Percentiles rank a stretch among this genome's conserved stretches.
phyloP scores from a whole-genome alignment of 805 yeast genomes.

The Kodamaea laetipori region DNA sequence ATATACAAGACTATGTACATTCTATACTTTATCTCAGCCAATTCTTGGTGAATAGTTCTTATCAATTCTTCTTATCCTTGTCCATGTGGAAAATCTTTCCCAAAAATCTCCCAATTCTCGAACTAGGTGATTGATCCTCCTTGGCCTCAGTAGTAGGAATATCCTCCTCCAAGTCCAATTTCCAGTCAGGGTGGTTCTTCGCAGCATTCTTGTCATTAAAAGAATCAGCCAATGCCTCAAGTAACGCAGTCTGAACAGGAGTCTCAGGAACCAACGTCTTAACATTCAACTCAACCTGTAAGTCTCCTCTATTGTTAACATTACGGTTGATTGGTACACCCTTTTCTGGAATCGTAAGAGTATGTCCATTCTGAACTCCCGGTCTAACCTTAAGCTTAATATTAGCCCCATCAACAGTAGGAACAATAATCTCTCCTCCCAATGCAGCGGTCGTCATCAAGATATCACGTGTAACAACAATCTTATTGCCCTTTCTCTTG shows the following conservation, averaged over 20 bases:
- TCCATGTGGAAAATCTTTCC: constrained; percentile 27
- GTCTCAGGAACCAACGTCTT: constrained; percentile 73
- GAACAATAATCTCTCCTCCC: constrained; percentile 90
- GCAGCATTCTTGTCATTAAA: constrained; percentile 79
- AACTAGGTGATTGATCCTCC: constrained; percentile 32
- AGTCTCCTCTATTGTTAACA: constrained; percentile 68
- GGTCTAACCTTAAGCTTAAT: constrained; percentile 78
- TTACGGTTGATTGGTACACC: constrained; percentile 75
- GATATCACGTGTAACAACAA: constrained; percentile 65
- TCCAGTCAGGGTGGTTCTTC: constrained; percentile 54
- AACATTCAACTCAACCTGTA: constrained; percentile 73
- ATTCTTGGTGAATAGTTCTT: too few relatives aligned
- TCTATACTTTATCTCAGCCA: constrained; percentile 4
- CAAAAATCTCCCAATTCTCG: constrained; percentile 29
- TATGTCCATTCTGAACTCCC: constrained; percentile 79
- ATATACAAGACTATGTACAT: constrained; percentile 5
- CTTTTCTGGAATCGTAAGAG: constrained; percentile 74
- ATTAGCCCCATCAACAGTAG: constrained; percentile 80
- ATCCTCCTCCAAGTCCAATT: constrained; percentile 34
- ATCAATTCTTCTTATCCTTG: constrained; percentile 9
- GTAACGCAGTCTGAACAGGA: constrained; percentile 81
- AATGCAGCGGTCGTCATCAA: constrained; percentile 95
- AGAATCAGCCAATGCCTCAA: constrained; percentile 94
- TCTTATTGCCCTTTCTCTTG: constrained; percentile 63
- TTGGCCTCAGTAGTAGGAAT: constrained; percentile 20